phyloP scores from a whole-genome alignment of 345 rosid genomes.

The Lepidium sativum region DNA sequence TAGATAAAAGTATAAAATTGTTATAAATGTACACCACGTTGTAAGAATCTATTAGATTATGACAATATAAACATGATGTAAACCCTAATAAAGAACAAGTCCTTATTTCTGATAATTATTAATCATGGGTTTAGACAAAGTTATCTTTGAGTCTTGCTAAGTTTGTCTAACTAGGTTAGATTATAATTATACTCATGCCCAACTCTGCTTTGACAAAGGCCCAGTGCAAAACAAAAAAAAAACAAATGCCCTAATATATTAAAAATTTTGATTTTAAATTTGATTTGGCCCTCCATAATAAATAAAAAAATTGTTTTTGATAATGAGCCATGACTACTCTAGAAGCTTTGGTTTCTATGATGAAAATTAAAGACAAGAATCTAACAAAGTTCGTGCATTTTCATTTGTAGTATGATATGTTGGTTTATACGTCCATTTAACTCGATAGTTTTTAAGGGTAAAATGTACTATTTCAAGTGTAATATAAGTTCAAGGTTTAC shows the following conservation, averaged over 20 bases:
- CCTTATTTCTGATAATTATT: neutral
- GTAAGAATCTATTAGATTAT: neutral
- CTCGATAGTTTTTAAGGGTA: neutral
- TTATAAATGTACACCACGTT: neutral
- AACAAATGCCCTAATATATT: too few species aligned
- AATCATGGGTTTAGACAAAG: neutral
- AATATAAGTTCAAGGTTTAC: too few species aligned
- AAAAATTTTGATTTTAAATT: too few species aligned
- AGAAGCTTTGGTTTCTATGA: neutral
- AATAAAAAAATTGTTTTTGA: too few species aligned
- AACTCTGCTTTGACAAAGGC: too few species aligned
- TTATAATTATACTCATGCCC: too few species aligned
- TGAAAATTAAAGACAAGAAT: neutral
- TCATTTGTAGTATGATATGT: neutral
- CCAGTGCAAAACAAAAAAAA: too few species aligned
- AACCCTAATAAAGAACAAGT: neutral
- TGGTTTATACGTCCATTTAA: constrained; percentile 16
- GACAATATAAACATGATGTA: neutral
- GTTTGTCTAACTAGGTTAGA: neutral
- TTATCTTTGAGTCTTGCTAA: neutral
- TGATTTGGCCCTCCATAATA: too few species aligned
- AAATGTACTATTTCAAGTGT: too few species aligned
- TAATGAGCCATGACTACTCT: too few species aligned
- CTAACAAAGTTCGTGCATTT: neutral
- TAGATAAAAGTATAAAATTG: neutral